Evolutionary conservation across 345 rosid genomes (phyloP).

Genomic region (Hirschfeldia incana): DNA sequence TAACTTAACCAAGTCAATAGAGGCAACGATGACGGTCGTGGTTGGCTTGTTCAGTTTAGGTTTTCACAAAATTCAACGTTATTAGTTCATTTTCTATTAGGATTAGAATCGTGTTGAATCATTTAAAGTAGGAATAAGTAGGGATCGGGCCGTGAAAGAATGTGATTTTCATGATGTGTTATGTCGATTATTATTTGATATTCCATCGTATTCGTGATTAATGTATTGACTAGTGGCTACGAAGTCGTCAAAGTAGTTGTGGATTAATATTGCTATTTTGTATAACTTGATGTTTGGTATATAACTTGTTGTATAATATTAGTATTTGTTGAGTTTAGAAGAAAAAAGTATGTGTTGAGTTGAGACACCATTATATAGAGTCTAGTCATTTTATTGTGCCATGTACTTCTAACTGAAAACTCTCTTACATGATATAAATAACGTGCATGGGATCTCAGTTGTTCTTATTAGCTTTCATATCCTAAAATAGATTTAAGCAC

Average conservation of each 20-base stretch:
- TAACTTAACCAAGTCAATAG: conserved; percentile 29
- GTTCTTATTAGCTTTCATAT: not conserved
- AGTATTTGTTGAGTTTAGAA: no score
- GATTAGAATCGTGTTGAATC: not conserved
- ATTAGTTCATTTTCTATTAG: conserved; percentile 5
- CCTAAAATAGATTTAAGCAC: not conserved
- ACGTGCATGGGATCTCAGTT: not conserved
- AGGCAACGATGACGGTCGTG: conserved; percentile 36
- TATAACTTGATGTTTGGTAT: not conserved
- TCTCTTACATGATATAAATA: not conserved
- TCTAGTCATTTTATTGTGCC: conserved; percentile 3
- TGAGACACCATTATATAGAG: conserved; percentile 5
- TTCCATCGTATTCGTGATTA: conserved; percentile 9
- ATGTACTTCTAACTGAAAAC: not conserved
- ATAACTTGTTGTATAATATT: not conserved
- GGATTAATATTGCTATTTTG: not conserved
- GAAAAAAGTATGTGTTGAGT: not conserved
- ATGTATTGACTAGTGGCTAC: conserved; percentile 17
- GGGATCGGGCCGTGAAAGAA: conserved; percentile 36
- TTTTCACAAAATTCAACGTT: conserved; percentile 26
- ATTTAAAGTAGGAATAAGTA: conserved; percentile 1
- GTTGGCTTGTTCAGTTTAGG: conserved; percentile 34
- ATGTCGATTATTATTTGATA: not conserved
- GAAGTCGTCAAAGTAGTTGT: conserved; percentile 28
- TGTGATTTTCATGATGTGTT: conserved; percentile 39